Evolutionary conservation across 257 asterid genomes (phyloP).

Genomic region (Ophiorrhiza pumila): DNA sequence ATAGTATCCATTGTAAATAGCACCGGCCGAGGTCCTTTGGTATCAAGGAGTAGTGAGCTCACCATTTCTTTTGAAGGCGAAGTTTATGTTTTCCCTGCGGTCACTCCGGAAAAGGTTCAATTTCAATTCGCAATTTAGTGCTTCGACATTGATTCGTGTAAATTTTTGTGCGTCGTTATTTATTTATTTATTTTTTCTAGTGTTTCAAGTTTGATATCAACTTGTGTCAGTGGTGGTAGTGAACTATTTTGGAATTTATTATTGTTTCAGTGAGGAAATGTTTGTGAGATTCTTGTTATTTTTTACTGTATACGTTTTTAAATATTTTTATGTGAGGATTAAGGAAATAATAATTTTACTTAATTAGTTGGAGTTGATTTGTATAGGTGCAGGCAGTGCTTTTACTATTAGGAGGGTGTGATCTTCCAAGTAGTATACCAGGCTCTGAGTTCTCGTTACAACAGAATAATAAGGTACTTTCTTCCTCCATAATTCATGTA

Average conservation of each 20-base stretch:
- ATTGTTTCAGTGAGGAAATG: background rate
- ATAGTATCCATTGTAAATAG: slow-evolving; percentile 21
- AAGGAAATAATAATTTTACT: background rate
- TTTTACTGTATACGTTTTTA: background rate
- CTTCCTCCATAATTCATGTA: background rate
- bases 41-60: slow-evolving; percentile 45
- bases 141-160: background rate
- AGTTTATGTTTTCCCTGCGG: slow-evolving; percentile 56
- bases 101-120: slow-evolving; percentile 56
- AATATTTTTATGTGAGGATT: background rate
- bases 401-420: slow-evolving; percentile 38
- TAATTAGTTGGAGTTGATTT: background rate
- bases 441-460: slow-evolving; percentile 27
- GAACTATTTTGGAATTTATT: background rate
- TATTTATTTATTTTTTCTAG: background rate
- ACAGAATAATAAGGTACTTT: slow-evolving; percentile 32
- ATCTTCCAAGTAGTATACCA: slow-evolving; percentile 24
- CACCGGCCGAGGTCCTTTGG: slow-evolving; percentile 17
- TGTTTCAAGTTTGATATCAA: background rate
- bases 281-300: background rate
- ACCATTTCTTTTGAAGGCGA: slow-evolving; percentile 63
- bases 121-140: too few relatives aligned
- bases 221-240: background rate
- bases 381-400: slow-evolving; percentile 45
- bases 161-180: too few relatives aligned